Evolutionary conservation across 352 stramenopile species (phyloP).

Genomic region (Phytophthora lateralis): DNA sequence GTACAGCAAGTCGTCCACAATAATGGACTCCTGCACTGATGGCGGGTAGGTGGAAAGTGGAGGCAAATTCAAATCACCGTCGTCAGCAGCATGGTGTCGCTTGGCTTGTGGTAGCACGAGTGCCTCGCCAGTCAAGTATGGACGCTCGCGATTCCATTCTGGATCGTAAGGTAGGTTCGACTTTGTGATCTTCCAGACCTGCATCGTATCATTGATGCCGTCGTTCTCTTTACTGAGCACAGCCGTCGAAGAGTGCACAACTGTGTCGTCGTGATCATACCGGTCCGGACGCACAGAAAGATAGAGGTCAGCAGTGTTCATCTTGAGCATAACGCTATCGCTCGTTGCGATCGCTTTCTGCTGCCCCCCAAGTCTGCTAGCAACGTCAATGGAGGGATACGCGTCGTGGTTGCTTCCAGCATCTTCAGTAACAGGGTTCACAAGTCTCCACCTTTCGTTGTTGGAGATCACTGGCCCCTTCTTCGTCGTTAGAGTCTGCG

Average conservation of each 20-base stretch:
- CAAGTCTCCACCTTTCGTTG: slow-evolving; percentile 80
- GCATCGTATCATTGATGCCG: slow-evolving; percentile 50
- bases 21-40: slow-evolving; percentile 79
- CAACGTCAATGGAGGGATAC: slow-evolving; percentile 47
- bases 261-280: slow-evolving; percentile 22
- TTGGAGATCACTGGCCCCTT: slow-evolving; percentile 80
- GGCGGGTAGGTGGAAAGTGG: slow-evolving; percentile 77
- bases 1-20: slow-evolving; percentile 87
- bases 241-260: slow-evolving; percentile 24
- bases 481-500: slow-evolving; percentile 65
- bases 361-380: slow-evolving; percentile 57
- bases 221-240: slow-evolving; percentile 59
- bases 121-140: slow-evolving; percentile 77
- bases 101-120: slow-evolving; percentile 60
- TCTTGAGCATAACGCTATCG: slow-evolving; percentile 78
- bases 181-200: slow-evolving; percentile 88
- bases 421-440: slow-evolving; percentile 53
- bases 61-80: slow-evolving; percentile 52
- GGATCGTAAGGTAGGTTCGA: slow-evolving; percentile 87
- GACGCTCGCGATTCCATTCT: slow-evolving; percentile 81
- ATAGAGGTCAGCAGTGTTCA: slow-evolving; percentile 63
- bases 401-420: slow-evolving; percentile 37
- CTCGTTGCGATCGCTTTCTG: slow-evolving; percentile 70
- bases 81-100: slow-evolving; percentile 43
- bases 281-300: slow-evolving; percentile 41